A percentile compares a stretch with the other conserved stretches of the same genome.
Conservation (phyloP, 2,329 filamentous ascomycete genomes). For the Sclerotiophoma versabilis region DNA sequence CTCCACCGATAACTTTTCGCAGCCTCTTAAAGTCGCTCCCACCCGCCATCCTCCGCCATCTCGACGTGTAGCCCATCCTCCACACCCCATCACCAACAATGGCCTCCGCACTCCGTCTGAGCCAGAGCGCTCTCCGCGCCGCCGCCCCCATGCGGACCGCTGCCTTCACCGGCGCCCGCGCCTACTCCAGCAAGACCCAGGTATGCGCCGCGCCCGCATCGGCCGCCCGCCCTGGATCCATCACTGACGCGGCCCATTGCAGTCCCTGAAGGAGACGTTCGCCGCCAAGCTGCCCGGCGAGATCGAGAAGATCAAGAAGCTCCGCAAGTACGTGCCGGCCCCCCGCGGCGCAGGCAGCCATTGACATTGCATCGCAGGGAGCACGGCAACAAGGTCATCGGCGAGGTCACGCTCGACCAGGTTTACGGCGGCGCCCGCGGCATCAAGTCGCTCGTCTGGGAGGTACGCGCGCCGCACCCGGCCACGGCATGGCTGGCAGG, state of each 20-base stretch:
- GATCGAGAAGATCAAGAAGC: constrained; percentile 98
- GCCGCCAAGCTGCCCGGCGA: constrained; percentile 94
- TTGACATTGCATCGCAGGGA: constrained; percentile 67
- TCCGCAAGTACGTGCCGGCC: constrained; percentile 75
- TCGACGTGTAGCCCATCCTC: constrained; percentile 27
- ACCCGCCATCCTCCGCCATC: constrained; percentile 46
- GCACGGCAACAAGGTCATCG: constrained; percentile 91
- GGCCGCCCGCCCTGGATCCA: constrained; percentile 7
- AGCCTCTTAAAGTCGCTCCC: constrained; percentile 38
- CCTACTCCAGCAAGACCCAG: constrained; percentile 92
- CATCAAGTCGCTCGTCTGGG: constrained; percentile 98
- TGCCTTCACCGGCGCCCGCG: constrained; percentile 83
- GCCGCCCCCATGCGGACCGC: constrained; percentile 69
- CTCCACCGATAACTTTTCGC: constrained; percentile 38
- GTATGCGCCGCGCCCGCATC: constrained; percentile 57
- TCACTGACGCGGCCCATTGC: constrained; percentile 40
- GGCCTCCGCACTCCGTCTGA: constrained; percentile 83
- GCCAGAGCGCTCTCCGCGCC: constrained; percentile 81
- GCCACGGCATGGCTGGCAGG: too few species aligned
- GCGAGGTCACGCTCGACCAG: constrained; percentile 98
- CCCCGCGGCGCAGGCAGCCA: constrained; percentile 10
- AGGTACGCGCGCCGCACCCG: constrained; percentile 54
- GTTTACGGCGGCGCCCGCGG: constrained; percentile 99
- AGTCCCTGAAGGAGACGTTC: constrained; percentile 99
- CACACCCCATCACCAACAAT: constrained; percentile 63